Conservation (phyloP, 192 early-diverging fungal species). For the Polychytrium aggregatum region DNA sequence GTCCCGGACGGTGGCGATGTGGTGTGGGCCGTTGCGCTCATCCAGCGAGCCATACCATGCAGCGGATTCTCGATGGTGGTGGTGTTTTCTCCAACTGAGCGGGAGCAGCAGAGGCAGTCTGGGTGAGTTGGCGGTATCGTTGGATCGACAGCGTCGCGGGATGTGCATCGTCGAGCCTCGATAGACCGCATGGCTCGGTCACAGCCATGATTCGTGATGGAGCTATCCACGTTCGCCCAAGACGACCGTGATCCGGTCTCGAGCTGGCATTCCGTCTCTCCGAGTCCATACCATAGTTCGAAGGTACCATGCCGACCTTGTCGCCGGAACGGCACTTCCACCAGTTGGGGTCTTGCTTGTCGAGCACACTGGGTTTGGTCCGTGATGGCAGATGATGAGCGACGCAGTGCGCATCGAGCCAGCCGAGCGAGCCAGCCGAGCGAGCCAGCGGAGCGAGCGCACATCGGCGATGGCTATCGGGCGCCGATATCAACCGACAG, state of each 20-base stretch:
- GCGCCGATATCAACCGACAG: too few relatives aligned
- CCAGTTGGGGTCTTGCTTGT: constrained; percentile 38
- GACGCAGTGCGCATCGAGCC: not conserved
- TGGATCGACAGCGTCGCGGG: too few relatives aligned
- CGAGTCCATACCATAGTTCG: constrained; percentile 42
- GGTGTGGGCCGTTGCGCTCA: too few relatives aligned
- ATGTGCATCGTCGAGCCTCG: too few relatives aligned
- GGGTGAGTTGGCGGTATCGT: too few relatives aligned
- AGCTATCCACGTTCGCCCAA: too few relatives aligned
- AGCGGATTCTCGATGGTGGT: constrained; percentile 40
- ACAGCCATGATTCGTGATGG: too few relatives aligned
- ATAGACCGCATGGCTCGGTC: too few relatives aligned
- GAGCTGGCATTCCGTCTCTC: too few relatives aligned
- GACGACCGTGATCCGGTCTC: too few relatives aligned
- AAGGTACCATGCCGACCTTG: constrained; percentile 36
- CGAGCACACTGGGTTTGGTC: constrained; percentile 18
- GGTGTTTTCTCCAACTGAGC: constrained; percentile 37
- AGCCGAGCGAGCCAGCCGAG: not conserved
- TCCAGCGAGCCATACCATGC: constrained; percentile 20
- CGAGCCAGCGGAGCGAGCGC: not conserved
- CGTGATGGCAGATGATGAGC: too few relatives aligned
- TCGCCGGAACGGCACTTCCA: constrained; percentile 40
- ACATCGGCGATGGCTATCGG: not conserved
- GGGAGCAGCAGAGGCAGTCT: not conserved
- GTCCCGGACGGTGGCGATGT: too few relatives aligned